Percentiles rank a stretch among this genome's conserved stretches.
Evolutionary conservation across 768 basidiomycete genomes (phyloP).

Genomic region (Panellus pusillus): DNA sequence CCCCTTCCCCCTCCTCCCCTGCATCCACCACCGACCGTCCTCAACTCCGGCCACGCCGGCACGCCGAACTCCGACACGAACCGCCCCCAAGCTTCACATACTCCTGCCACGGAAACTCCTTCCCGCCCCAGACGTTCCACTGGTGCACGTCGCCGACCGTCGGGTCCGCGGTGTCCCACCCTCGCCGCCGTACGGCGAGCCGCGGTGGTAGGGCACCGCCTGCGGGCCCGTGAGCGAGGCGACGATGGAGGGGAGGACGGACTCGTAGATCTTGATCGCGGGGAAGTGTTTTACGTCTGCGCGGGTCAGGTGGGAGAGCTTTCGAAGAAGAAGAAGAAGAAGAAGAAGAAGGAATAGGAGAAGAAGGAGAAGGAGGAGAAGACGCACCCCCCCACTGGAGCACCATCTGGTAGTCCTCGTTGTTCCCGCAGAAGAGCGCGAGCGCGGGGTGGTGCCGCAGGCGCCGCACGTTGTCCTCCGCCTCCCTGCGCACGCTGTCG

Average conservation of each 20-base stretch:
- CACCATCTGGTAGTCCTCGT: conserved; percentile 64
- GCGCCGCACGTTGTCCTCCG: conserved; percentile 74
- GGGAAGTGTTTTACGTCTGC: conserved; percentile 44
- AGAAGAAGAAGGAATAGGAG: too few relatives aligned
- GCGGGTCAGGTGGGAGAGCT: too few relatives aligned
- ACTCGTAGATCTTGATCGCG: conserved; percentile 63
- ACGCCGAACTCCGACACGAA: conserved; percentile 71
- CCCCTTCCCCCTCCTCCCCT: too few relatives aligned
- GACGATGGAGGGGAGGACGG: conserved; percentile 59
- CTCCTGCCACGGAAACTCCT: conserved; percentile 60
- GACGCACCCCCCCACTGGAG: conserved; percentile 61
- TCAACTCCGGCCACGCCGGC: conserved; percentile 56
- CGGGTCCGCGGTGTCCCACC: conserved; percentile 71
- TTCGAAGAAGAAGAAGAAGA: too few relatives aligned
- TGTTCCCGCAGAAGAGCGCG: conserved; percentile 84
- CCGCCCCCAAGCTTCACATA: conserved; percentile 59
- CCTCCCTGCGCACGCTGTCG: conserved; percentile 68
- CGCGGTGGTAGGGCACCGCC: conserved; percentile 72
- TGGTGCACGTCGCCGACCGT: conserved; percentile 87
- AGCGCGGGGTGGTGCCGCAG: conserved; percentile 78
- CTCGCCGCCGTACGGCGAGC: conserved; percentile 80
- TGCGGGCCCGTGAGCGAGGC: conserved; percentile 39
- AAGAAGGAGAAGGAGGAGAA: too few relatives aligned
- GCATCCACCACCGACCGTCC: conserved; percentile 57
- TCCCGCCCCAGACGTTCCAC: conserved; percentile 70